These are phyloP conservation scores for Kluyveromyces sp. DNA, from an alignment of 1,139 yeast species.

Conservation along the genomic window DNA sequence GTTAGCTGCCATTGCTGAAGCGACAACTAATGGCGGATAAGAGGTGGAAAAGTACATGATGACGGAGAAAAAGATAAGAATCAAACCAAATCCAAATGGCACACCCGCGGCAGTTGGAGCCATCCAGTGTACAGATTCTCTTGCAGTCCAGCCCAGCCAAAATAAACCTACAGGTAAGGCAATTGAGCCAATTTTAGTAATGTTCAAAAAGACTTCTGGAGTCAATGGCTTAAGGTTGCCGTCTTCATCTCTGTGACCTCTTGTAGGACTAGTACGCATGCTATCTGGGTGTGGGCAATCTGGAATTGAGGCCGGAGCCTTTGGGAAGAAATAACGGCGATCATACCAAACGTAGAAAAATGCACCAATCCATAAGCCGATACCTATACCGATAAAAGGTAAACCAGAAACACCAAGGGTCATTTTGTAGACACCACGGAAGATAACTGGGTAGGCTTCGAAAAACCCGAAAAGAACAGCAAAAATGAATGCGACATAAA, in stretches of 20 bases:
- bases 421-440: slow-evolving; percentile 55
- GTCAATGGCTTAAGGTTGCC: slow-evolving; percentile 42
- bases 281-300: slow-evolving; percentile 6
- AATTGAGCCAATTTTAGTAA: slow-evolving; percentile 54
- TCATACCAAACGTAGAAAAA: slow-evolving; percentile 43
- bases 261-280: slow-evolving; percentile 20
- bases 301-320: slow-evolving; percentile 40
- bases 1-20: slow-evolving; percentile 76
- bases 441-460: slow-evolving; percentile 70
- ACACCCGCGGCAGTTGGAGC: slow-evolving; percentile 68
- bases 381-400: slow-evolving; percentile 61
- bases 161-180: slow-evolving; percentile 62
- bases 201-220: slow-evolving; percentile 38
- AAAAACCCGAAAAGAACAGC: slow-evolving; percentile 72
- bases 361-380: slow-evolving; percentile 54
- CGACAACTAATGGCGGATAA: slow-evolving; percentile 67
- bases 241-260: slow-evolving; percentile 34
- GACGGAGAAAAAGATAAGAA: slow-evolving; percentile 64
- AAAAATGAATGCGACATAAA: slow-evolving; percentile 63
- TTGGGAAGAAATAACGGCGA: slow-evolving; percentile 42
- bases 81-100: slow-evolving; percentile 68
- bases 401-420: slow-evolving; percentile 53
- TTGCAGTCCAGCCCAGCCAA: slow-evolving; percentile 80
- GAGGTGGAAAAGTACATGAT: slow-evolving; percentile 64
- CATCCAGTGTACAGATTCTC: slow-evolving; percentile 63